Conservation (phyloP, 441 rosid species). For the Croton setiger region DNA sequence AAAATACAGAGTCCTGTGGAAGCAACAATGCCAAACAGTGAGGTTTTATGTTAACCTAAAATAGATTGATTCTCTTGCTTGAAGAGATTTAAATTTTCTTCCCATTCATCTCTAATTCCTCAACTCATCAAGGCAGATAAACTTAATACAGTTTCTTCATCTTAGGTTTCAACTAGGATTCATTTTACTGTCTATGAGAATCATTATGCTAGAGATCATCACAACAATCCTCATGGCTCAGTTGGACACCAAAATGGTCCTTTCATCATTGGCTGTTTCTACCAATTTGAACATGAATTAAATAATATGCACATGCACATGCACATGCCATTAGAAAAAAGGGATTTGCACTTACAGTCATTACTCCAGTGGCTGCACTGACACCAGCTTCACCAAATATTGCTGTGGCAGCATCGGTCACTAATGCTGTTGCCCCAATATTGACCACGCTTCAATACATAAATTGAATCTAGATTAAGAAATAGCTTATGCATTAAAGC, state of each 20-base stretch:
- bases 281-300: neutral
- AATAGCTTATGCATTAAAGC: constrained; percentile 26
- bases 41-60: neutral
- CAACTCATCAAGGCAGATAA: neutral
- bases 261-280: neutral
- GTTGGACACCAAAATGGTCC: neutral
- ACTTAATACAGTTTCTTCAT: constrained; percentile 2
- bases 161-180: constrained; percentile 6
- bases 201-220: neutral
- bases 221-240: neutral
- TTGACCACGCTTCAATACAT: constrained; percentile 73
- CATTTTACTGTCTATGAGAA: neutral
- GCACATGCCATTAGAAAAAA: neutral
- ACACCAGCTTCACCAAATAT: constrained; percentile 99
- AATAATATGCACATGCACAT: neutral
- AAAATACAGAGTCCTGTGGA: neutral
- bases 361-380: constrained; percentile 98
- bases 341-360: constrained; percentile 67
- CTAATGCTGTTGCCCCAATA: constrained; percentile 99
- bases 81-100: neutral
- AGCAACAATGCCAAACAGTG: neutral
- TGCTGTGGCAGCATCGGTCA: constrained; percentile 97
- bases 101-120: neutral
- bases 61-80: neutral
- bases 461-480: constrained; percentile 40